Evolutionary conservation across 495 filamentous ascomycete genomes (phyloP), one percentile per base, ranked within the genome.

Genomic region (Cladorrhinum samala): DNA sequence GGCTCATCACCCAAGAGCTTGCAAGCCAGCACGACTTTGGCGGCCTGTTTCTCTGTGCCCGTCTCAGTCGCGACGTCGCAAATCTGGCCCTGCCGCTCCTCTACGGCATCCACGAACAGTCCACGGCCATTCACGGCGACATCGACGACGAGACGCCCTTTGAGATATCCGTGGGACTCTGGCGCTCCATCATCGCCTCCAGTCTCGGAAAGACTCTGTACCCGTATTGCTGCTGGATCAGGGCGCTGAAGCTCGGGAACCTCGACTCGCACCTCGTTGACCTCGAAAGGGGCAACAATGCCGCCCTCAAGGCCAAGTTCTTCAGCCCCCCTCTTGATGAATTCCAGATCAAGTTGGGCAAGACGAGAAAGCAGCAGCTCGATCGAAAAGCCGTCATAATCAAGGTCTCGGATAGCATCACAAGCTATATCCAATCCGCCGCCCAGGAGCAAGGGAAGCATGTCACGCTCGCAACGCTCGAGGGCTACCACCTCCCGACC

Each of bases 201-300:
- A 82, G 82, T 53, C 49, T 86, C 24, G 79, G 75, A 9, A 66
- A 74, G 54, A 88, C 87, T 0, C 68, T 77, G 24, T 85, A 81
- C 54, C 85, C 85, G 0, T 91, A 92, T 57, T 85, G 80, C 59
- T 72, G 75, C 27, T 89, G 85, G 65, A 77, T 89, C 41, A 80
- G 79, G 24, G 62, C 72, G 19, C 68, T 92, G 23, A 77, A 84
- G 57, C 71, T 89, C 1, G 67, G 78, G 52, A 82, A 83, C 55
- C 71, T 91, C 3, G 56, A 69, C 33, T 61, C 79, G 18, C 72
- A 87, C 16, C 71, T 90, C 9, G 71, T 77, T 2, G 77, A 85
- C 53, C 54, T 76, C 3, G 65, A 54, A 19, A 76, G 76, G 45
- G 11, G 6, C 5, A 48, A 24, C 25, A 52, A 52, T 18, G 23